Evolutionary conservation across 768 basidiomycete species (phyloP), one percentile per base, ranked within the genome.

Genomic region (Tulasnella sp.): DNA sequence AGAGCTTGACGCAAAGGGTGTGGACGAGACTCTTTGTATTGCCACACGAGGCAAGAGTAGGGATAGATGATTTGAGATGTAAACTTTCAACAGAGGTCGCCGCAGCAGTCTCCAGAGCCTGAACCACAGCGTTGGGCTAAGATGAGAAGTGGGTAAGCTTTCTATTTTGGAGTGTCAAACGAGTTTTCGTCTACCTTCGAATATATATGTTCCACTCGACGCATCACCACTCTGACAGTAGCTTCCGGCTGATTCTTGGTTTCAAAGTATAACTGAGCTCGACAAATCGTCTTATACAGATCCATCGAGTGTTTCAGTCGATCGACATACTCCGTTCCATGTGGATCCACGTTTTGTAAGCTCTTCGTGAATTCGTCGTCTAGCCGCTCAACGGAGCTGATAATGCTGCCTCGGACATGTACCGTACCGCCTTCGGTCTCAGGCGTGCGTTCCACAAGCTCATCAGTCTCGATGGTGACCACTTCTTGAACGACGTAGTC

Each of bases 301-400:
- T 84, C 83, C 67, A 92, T 90, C 74, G 98, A 97, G 68, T 98
- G 92, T 72, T 92, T 92, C 59, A 99, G 75, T 49, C 96, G 81
- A 68, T 97, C 96, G 45, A 99, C 87, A 68, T 99, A 99, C 71
- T 99, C 96, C n/a, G 88, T 91, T 1, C 96, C 92, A 69, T 99
- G 96, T 7, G 96, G 94, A 67, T 99, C 96, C 63, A 96, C 92
- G 68, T 97, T 92, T 79, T 98, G 96, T 31, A 99, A 73, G 66
- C 90, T 92, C 68, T 88, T 88, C 45, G 92, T 97, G 70, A 99
- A 99, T 73, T 99, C 96, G 66, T 98, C 96, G 69, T 98, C 96
- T 49, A 99, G 73, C 54, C 93, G 84, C 70, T 99, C 96, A 49
- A 99, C 81, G 65, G 96, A 90, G 68, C 89, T 90, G 71, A 98